Percentiles rank a stretch among this genome's conserved stretches.
Evolutionary conservation across 768 basidiomycete species (phyloP).

Genomic region (Xerocomellus amylosporus): DNA sequence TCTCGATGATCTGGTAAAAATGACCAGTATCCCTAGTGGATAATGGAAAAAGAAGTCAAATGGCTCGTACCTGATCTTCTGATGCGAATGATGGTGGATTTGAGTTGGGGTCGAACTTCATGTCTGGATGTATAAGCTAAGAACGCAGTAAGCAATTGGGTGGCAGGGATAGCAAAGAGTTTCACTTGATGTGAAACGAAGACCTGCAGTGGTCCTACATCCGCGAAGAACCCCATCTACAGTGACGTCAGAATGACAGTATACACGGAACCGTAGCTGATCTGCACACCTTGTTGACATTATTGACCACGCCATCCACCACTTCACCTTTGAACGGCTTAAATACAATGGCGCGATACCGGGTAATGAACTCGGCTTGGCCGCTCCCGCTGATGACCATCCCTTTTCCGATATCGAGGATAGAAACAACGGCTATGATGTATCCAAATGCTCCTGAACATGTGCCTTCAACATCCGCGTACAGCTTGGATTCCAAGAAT

Average conservation of each 20-base stretch:
- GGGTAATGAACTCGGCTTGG: conserved; percentile 92
- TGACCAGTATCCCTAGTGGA: background rate
- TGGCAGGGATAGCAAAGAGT: conserved; percentile 21
- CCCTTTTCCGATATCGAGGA: conserved; percentile 88
- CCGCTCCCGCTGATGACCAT: conserved; percentile 90
- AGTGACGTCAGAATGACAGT: background rate
- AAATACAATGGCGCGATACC: conserved; percentile 96
- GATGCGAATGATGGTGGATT: conserved; percentile 97
- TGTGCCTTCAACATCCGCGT: conserved; percentile 95
- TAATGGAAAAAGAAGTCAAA: background rate
- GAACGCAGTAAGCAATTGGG: conserved; percentile 3
- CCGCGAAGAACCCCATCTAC: conserved; percentile 98
- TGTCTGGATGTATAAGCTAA: conserved; percentile 92
- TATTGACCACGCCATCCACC: conserved; percentile 92
- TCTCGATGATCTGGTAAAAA: conserved; percentile 74
- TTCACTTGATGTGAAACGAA: conserved; percentile 93
- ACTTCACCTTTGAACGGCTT: conserved; percentile 99
- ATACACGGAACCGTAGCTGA: background rate
- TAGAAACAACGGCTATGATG: conserved; percentile 89
- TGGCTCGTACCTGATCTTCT: conserved; percentile 68
- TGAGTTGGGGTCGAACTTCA: conserved; percentile 93
- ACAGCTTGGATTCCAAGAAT: conserved; percentile 89
- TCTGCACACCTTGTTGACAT: conserved; percentile 83
- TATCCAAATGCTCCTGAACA: conserved; percentile 95
- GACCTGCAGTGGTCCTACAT: conserved; percentile 90